Base-by-base conservation (phyloP, 306 rosid genomes). In the Carpinus fangiana region DNA sequence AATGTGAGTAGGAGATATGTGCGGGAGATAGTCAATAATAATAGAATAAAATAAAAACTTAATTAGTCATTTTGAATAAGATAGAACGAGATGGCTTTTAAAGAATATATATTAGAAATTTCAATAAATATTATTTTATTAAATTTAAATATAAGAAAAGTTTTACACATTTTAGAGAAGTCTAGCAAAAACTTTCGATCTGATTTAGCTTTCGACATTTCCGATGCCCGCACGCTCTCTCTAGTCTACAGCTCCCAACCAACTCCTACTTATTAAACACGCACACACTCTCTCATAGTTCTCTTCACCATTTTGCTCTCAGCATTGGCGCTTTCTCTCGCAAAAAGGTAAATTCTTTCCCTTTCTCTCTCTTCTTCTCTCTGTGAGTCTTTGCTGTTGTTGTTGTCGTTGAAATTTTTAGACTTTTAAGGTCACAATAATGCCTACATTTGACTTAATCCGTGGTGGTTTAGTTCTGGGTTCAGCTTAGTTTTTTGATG, bases 321-420 rank as follows among this genome's bases (percentile, higher is more conserved):
- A 76, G 26, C 89, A 87, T 87, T 88, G 78, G 70, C 65, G 73
- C 70, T 72, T 78, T 74, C 78, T 20, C 8, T 61, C 20, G 47
- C 64, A 47, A 13, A 81, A 74, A 74, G 88, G 97, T 89, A 56
- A 84, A 82, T 38, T 28, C 46, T 83, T 67, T 21, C 61, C 31
- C 54, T 61, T 67, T 34, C 64, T 76, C 14, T 77, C 57, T 56
- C 41, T 13, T 3, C 18, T 47, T 48, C 61, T 55, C 36, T 6
- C 64, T 16, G 0, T 28, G 69, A 4, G 23, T 66, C 50, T 59
- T 9, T 8, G 13, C n/a, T 52, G 31, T 21, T 66, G 57, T 55
- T 47, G 12, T 62, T 56, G 68, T 54, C 12, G 60, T 55, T 59
- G 47, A 74, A 79, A 18, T 75, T 75, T 69, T 23, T 77, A 53